These are phyloP conservation scores for Tolypocladium nubicola DNA, from an alignment of 2,329 filamentous ascomycete genomes.

Conservation along the genomic window DNA sequence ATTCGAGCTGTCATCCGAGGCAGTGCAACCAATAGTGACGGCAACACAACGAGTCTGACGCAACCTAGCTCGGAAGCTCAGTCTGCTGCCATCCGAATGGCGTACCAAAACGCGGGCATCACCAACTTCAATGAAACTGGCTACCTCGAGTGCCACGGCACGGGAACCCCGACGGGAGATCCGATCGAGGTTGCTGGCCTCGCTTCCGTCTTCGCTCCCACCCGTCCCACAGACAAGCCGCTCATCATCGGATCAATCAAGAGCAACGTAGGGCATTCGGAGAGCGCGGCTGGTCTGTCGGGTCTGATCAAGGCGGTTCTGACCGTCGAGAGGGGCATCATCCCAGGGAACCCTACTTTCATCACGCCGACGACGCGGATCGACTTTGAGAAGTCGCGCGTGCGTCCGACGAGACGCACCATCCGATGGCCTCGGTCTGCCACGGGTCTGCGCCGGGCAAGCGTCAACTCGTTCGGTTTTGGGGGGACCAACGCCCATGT, in stretches of 20 bases:
- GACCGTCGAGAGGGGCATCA: slow-evolving; percentile 12
- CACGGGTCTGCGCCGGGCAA: slow-evolving; percentile 6
- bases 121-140: slow-evolving; percentile 6
- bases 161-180: slow-evolving; percentile 28
- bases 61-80: no score
- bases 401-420: no score
- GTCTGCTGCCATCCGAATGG: no score
- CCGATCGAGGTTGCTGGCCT: slow-evolving; percentile 16
- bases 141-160: slow-evolving; percentile 10
- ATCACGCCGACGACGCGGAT: no score
- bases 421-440: no score
- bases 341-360: slow-evolving; percentile 4
- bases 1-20: neutral
- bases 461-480: slow-evolving; percentile 33
- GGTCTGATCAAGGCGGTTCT: slow-evolving; percentile 16
- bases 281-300: slow-evolving; percentile 14
- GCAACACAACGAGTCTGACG: neutral
- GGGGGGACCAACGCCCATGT: slow-evolving; percentile 26
- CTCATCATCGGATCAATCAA: slow-evolving; percentile 15
- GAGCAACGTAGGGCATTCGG: slow-evolving; percentile 18
- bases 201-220: no score
- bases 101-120: slow-evolving; percentile 5
- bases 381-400: no score
- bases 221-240: no score
- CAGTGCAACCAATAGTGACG: neutral